phyloP scores from a whole-genome alignment of 2,329 filamentous ascomycete genomes.

The Metarhizium anisopliae region DNA sequence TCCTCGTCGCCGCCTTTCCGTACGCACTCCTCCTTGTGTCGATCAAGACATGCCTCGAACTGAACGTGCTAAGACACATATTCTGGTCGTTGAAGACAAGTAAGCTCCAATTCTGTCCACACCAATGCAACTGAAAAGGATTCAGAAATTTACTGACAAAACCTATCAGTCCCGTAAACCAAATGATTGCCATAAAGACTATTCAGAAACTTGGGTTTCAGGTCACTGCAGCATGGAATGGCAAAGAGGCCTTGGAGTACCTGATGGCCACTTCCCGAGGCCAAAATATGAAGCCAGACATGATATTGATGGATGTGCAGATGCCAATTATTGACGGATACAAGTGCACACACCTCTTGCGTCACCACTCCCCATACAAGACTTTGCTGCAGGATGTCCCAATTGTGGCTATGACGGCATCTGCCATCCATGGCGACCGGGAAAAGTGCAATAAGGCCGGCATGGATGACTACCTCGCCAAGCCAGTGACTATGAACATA shows the following conservation, averaged over 20 bases:
- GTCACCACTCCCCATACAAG: constrained; percentile 59
- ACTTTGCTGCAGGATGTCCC: constrained; percentile 52
- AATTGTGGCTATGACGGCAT: constrained; percentile 76
- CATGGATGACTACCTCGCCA: constrained; percentile 70
- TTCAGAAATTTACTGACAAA: background rate
- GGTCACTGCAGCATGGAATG: constrained; percentile 66
- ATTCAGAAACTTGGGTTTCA: constrained; percentile 66
- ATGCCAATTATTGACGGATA: constrained; percentile 74
- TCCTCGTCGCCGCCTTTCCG: constrained; percentile 23
- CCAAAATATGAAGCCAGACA: constrained; percentile 51
- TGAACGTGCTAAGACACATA: constrained; percentile 54
- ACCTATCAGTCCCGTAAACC: constrained; percentile 51
- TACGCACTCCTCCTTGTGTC: constrained; percentile 25
- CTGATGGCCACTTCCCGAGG: constrained; percentile 45
- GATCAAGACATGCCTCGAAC: constrained; percentile 41
- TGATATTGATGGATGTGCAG: constrained; percentile 73
- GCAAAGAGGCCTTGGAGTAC: constrained; percentile 70
- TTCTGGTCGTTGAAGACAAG: constrained; percentile 80
- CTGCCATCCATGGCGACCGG: constrained; percentile 65
- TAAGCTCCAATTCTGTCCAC: constrained; percentile 27
- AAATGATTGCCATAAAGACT: constrained; percentile 67
- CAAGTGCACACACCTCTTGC: constrained; percentile 63
- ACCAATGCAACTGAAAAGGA: background rate
- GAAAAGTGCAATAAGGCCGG: constrained; percentile 66
- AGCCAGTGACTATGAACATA: constrained; percentile 60